Base-by-base conservation (phyloP, 1,139 yeast species). In the Saccharomyces hybrid region DNA sequence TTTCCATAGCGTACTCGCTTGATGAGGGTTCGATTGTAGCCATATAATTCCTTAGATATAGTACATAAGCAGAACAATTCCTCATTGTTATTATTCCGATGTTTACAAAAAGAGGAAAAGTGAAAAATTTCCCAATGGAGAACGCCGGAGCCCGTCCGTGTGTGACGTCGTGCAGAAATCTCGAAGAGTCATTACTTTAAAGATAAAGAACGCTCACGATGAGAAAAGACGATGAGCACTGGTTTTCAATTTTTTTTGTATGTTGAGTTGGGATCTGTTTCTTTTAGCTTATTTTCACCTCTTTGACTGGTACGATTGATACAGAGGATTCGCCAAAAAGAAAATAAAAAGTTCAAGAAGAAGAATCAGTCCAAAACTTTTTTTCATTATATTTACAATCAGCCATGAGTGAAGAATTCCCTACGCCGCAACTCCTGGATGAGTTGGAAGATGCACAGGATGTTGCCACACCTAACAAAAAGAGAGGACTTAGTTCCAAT, bases 1-100 rank as follows among this genome's bases (percentile, higher is more conserved):
- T 56, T 20, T 52, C 58, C 9, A 52, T 59, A 14, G 58, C 62
- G 13, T 56, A 59, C 47, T 54, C 59, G 8, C 54, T 51, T 23
- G 55, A 53, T 14, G 57, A 54, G 32, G 60, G 61, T 14, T 47
- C 55, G 46, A 32, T 59, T 30, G 50, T 59, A 42, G 27, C 57
- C 47, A 50, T 54, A 50, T 58, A 56, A 5, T 9, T 7, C 11
- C 20, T 14, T 20, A 16, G 6, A n/a, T 20, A 38, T 8, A 38
- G 25, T 20, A 38, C 44, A 38, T 38, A 38, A 16, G 9, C 9
- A 38, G 23, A 38, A 9, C 11, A 38, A 16, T 38, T 38, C 11
- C 11, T 8, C 16, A 5, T 14, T 38, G 16, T 14, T 38, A n/a
- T 16, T 20, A 20, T 38, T 20, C 9, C 23, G 2, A 8, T 38